Evolutionary conservation across 2,329 filamentous ascomycete genomes (phyloP).

Genomic region (Penicillium concentricum): DNA sequence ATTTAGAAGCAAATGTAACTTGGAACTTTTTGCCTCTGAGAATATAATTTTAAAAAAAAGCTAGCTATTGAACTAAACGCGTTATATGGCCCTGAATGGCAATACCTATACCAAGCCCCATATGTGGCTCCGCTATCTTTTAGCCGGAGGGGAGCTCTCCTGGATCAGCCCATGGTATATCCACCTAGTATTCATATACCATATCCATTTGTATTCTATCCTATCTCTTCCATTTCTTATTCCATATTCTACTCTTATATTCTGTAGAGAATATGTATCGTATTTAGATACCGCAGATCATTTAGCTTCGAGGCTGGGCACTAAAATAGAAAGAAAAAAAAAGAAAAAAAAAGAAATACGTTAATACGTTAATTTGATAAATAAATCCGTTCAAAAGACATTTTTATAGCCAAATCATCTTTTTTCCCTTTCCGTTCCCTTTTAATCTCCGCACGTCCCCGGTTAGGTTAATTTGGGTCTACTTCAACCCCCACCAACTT

Average conservation of each 20-base stretch:
- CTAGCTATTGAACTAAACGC: neutral
- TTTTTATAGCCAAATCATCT: neutral
- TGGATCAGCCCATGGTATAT: conserved; percentile 10
- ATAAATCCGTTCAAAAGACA: neutral
- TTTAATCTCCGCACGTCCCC: conserved; percentile 27
- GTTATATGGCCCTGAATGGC: neutral
- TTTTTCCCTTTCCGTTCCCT: neutral
- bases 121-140: neutral
- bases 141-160: conserved; percentile 4
- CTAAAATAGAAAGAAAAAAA: neutral
- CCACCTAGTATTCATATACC: neutral
- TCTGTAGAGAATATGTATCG: no score
- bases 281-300: neutral
- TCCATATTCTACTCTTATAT: neutral
- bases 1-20: no score
- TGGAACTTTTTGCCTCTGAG: no score
- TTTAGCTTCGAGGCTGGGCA: neutral
- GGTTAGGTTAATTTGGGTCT: conserved; percentile 16
- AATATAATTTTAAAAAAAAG: no score
- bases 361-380: no score
- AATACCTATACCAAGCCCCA: neutral
- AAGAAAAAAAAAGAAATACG: no score
- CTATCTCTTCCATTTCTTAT: no score
- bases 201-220: neutral
- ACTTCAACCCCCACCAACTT: conserved; percentile 17